Evolutionary conservation across 2,329 filamentous ascomycete species (phyloP), one percentile per base, ranked within the genome.

Genomic region (Ophiognomonia clavigignenti-juglandacearum): DNA sequence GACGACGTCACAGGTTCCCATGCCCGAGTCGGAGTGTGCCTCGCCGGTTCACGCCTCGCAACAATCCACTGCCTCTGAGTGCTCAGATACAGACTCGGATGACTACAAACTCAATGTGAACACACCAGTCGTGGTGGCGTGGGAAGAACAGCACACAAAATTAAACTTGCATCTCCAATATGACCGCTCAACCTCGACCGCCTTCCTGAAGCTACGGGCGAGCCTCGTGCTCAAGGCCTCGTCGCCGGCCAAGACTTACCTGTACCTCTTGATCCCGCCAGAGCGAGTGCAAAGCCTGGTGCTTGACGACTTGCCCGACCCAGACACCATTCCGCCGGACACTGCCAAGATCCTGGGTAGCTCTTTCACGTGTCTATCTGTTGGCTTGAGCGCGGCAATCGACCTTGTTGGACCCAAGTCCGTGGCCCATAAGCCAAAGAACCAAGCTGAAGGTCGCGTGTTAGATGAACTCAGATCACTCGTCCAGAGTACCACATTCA

Each of bases 241-340:
- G n/a, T 39, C 43, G 11, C 36, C 43, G n/a, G 29, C 27, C 19
- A 45, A 35, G 36, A 45, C 26, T 13, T 27, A 45, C 13, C 26
- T 45, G n/a, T 45, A 45, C 14, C 27, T 45, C 27, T 45, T 45
- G 19, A 19, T 45, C 4, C 35, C 43, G 19, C 43, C 43, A 34
- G 43, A 45, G 32, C 26, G 43, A 18, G 41, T 42, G 9, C 38
- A 38, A 18, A 23, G n/a, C 18, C 14, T 47, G 23, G 22, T 19
- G n/a, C 18, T 47, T 8, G 39, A 47, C 23, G 45, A 47, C 14
- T 31, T 19, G 22, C 32, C 45, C 9, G 32, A 37, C 14, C 31
- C 32, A 7, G 18, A 24, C 7, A 26, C 31, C 4, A 41, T 42
- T 18, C 31, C 38, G 2, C 13, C 32, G 11, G 22, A 37, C 24